phyloP scores from a whole-genome alignment of 2,329 filamentous ascomycete species.

The Fusarium penzigii region DNA sequence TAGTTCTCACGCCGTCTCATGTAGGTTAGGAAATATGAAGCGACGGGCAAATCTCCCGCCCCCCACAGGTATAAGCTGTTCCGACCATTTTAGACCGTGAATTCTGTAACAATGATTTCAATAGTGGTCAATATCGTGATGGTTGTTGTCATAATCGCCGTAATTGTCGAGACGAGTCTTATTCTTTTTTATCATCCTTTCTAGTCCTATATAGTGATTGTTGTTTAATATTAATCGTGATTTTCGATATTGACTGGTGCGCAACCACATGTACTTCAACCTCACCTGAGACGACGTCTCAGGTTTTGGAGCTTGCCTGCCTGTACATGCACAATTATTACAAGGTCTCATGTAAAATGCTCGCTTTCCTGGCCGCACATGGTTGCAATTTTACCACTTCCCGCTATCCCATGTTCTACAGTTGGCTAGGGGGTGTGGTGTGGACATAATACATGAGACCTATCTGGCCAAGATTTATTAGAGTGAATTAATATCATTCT shows the following conservation, averaged over 20 bases:
- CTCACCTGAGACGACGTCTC: conserved; percentile 40
- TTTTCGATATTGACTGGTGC: neutral
- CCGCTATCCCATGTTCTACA: too few relatives aligned
- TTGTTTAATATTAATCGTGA: neutral
- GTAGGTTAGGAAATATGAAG: neutral
- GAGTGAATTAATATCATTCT: too few relatives aligned
- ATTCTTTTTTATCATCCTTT: neutral
- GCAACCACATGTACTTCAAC: conserved; percentile 19
- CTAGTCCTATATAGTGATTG: neutral
- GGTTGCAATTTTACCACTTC: conserved; percentile 1
- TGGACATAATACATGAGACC: neutral
- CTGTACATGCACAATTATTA: conserved; percentile 13
- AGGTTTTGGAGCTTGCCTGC: conserved; percentile 30
- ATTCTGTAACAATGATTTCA: too few relatives aligned
- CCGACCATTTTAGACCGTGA: too few relatives aligned
- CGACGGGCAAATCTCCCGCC: neutral
- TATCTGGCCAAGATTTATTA: neutral
- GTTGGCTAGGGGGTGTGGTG: too few relatives aligned
- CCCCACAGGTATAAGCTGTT: neutral
- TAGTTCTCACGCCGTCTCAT: neutral
- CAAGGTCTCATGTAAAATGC: neutral
- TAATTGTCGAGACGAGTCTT: too few relatives aligned
- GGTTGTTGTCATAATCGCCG: neutral
- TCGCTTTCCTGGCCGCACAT: conserved; percentile 2
- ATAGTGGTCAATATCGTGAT: neutral